A percentile compares a stretch with the other conserved stretches of the same genome.
Evolutionary conservation across 1,139 yeast genomes (phyloP).

Genomic region (Meyerozyma smithsonii): DNA sequence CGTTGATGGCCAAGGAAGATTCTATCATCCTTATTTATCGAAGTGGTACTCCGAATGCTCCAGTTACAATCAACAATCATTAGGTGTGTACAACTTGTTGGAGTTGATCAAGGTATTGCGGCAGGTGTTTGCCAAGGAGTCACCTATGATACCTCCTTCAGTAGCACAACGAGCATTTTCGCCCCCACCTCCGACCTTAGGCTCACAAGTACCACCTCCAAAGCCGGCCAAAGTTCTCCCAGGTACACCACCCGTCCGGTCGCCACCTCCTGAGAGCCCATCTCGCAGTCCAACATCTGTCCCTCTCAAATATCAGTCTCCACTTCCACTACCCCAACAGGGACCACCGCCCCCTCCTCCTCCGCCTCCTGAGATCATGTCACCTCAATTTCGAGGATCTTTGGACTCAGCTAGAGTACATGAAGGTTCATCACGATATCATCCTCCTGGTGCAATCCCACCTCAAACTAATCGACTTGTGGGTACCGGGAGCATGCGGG

Average conservation of each 20-base stretch:
- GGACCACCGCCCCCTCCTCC: background rate
- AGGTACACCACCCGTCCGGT: conserved; percentile 5
- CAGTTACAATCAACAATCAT: conserved; percentile 7
- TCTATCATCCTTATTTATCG: conserved; percentile 66
- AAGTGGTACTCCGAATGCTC: conserved; percentile 45
- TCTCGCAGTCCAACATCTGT: conserved; percentile 5
- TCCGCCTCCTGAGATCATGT: background rate
- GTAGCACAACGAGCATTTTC: background rate
- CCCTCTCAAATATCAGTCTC: conserved; percentile 30
- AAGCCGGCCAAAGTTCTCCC: conserved; percentile 19
- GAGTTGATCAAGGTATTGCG: conserved; percentile 33
- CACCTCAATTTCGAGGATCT: no score
- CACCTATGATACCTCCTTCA: conserved; percentile 16
- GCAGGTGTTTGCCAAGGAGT: conserved; percentile 36
- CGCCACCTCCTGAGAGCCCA: conserved; percentile 10
- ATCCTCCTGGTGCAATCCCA: no score
- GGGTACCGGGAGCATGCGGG: no score
- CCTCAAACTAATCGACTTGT: no score
- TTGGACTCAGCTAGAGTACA: no score
- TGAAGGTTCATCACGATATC: no score
- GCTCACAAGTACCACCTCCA: conserved; percentile 13
- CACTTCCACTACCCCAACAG: conserved; percentile 30
- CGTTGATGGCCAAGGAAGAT: conserved; percentile 69
- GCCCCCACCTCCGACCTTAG: conserved; percentile 3
- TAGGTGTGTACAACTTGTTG: conserved; percentile 29